Percentiles rank a stretch among this genome's conserved stretches.
Evolutionary conservation across 495 filamentous ascomycete genomes (phyloP).

Genomic region (Talaromyces liani): DNA sequence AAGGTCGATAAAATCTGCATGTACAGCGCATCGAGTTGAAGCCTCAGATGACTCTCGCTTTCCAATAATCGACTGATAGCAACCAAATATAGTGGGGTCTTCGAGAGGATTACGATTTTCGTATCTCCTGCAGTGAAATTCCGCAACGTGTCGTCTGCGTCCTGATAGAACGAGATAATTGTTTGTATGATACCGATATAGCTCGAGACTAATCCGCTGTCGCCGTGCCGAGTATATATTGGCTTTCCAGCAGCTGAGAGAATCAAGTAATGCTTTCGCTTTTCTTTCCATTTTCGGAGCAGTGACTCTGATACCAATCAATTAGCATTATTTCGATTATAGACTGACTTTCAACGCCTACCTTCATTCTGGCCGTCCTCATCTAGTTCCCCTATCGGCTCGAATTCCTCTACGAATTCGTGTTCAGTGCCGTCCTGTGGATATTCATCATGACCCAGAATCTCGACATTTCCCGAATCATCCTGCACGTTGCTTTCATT

Average conservation of each 20-base stretch:
- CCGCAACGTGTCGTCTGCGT: conserved; percentile 61
- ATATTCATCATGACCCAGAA: conserved; percentile 47
- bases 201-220: conserved; percentile 76
- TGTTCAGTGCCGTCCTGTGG: conserved; percentile 47
- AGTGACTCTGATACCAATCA: conserved; percentile 45
- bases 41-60: conserved; percentile 75
- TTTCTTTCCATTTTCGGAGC: conserved; percentile 69
- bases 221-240: conserved; percentile 91
- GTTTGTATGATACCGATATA: conserved; percentile 97
- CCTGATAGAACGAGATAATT: conserved; percentile 94
- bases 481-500: conserved; percentile 17
- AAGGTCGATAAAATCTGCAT: conserved; percentile 96
- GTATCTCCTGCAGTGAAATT: conserved; percentile 78
- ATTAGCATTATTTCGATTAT: neutral
- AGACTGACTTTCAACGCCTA: conserved; percentile 18
- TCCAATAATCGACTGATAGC: conserved; percentile 89
- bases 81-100: conserved; percentile 85
- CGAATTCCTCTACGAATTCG: conserved; percentile 71
- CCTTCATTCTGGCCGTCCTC: conserved; percentile 60
- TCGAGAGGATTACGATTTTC: conserved; percentile 75
- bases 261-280: conserved; percentile 94
- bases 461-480: conserved; percentile 29
- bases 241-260: conserved; percentile 97
- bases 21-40: conserved; percentile 89
- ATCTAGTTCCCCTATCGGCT: conserved; percentile 60